These are phyloP conservation scores for Xylariaceae sp. DNA, from an alignment of 2,329 filamentous ascomycete species.

Conservation along the genomic window DNA sequence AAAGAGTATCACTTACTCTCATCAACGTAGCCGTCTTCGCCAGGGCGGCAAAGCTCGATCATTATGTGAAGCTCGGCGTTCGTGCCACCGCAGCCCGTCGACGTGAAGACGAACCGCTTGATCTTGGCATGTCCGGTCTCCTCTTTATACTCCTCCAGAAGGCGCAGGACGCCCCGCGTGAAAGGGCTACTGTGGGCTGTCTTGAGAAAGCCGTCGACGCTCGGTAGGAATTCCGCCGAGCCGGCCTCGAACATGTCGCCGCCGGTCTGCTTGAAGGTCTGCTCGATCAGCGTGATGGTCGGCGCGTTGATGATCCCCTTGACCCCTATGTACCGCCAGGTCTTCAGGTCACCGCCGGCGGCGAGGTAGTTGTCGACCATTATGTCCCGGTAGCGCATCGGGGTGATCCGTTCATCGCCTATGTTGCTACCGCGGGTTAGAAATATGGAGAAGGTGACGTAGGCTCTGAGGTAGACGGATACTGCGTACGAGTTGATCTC, in stretches of 20 bases:
- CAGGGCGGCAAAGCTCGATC: slow-evolving; percentile 11
- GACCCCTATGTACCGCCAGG: slow-evolving; percentile 6
- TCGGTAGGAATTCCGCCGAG: not conserved
- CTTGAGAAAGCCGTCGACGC: not conserved
- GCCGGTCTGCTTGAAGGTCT: not conserved
- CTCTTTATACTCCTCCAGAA: slow-evolving; percentile 5
- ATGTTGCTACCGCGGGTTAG: not conserved
- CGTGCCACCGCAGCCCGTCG: not conserved
- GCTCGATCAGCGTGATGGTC: not conserved
- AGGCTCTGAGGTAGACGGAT: slow-evolving; percentile 3
- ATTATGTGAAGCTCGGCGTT: slow-evolving; percentile 1
- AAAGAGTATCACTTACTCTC: not conserved
- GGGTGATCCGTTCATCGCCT: not conserved
- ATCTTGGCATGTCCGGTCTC: slow-evolving; percentile 11
- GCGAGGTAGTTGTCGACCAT: slow-evolving; percentile 16
- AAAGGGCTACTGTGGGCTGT: slow-evolving; percentile 8
- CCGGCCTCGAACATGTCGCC: not conserved
- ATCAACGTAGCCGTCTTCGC: slow-evolving; percentile 4
- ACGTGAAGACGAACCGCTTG: slow-evolving; percentile 12
- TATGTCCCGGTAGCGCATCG: slow-evolving; percentile 16
- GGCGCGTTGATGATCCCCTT: not conserved
- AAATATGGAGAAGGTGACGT: slow-evolving; percentile 5
- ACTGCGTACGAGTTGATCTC: slow-evolving; percentile 4
- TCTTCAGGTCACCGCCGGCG: slow-evolving; percentile 10
- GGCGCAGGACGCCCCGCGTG: slow-evolving; percentile 1